Evolutionary conservation across 805 yeast genomes (phyloP).

Genomic region (Suhomyces prunicola): DNA sequence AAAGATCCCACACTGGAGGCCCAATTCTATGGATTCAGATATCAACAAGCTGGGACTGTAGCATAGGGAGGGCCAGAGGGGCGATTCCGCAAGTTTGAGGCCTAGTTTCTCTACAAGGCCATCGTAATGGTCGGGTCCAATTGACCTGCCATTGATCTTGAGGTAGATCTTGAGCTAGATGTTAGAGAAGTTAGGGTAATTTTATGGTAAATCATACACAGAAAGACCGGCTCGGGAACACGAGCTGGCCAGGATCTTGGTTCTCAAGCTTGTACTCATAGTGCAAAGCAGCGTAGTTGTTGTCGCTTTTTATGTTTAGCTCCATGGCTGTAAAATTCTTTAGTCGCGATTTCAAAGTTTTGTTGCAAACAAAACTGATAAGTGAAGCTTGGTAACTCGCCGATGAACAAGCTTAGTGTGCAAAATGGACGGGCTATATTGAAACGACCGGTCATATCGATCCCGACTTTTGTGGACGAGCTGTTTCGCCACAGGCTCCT

Average conservation of each 20-base stretch:
- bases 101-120: conserved; percentile 13
- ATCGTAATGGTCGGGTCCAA: conserved; percentile 5
- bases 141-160: background rate
- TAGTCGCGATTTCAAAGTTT: no score
- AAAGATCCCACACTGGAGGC: conserved; percentile 9
- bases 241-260: background rate
- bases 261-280: background rate
- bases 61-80: conserved; percentile 6
- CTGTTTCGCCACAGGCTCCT: conserved; percentile 12
- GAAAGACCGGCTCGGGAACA: conserved; percentile 8
- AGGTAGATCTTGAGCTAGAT: background rate
- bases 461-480: background rate
- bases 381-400: background rate
- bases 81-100: background rate
- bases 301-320: background rate
- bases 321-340: background rate
- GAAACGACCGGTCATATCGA: background rate
- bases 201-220: conserved; percentile 4
- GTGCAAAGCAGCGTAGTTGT: background rate
- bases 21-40: background rate
- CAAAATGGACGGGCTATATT: conserved; percentile 3
- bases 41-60: background rate
- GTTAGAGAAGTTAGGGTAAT: background rate
- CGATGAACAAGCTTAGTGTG: background rate
- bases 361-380: background rate